A percentile compares a stretch with the other conserved stretches of the same genome.
Evolutionary conservation across 768 basidiomycete genomes (phyloP).

Genomic region (Lactifluus hygrophoroides): DNA sequence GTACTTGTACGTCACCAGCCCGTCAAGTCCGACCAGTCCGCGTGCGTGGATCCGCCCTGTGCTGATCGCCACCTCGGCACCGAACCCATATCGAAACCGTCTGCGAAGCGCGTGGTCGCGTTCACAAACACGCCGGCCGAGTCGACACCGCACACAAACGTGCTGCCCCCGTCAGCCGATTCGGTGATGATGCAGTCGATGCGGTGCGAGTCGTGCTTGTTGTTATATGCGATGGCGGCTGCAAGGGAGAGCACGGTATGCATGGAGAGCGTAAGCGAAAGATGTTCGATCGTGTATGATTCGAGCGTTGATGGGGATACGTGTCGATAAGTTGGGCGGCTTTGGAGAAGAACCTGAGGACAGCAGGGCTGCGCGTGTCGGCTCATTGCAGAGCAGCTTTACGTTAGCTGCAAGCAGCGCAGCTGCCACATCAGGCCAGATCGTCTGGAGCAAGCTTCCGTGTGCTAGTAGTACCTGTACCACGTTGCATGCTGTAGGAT

Average conservation of each 20-base stretch:
- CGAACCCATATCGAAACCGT: conserved; percentile 97
- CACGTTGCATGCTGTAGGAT: too few species aligned
- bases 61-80: conserved; percentile 95
- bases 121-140: conserved; percentile 91
- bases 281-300: conserved; percentile 86
- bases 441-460: too few species aligned
- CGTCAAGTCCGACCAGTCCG: conserved; percentile 92
- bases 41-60: conserved; percentile 95
- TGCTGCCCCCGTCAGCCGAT: conserved; percentile 48
- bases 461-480: too few species aligned
- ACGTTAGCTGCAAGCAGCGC: too few species aligned
- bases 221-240: conserved; percentile 81
- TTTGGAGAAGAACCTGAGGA: too few species aligned
- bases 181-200: conserved; percentile 93
- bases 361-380: too few species aligned
- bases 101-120: conserved; percentile 92
- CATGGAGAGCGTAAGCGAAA: too few species aligned
- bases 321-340: too few species aligned
- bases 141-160: conserved; percentile 83
- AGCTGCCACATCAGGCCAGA: too few species aligned
- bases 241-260: conserved; percentile 61
- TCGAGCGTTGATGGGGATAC: conserved; percentile 44
- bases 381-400: too few species aligned
- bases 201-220: conserved; percentile 88
- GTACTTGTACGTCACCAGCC: too few species aligned